Evolutionary conservation across 495 filamentous ascomycete genomes (phyloP), one percentile per base, ranked within the genome.

Genomic region (Penicillium riverlandense): DNA sequence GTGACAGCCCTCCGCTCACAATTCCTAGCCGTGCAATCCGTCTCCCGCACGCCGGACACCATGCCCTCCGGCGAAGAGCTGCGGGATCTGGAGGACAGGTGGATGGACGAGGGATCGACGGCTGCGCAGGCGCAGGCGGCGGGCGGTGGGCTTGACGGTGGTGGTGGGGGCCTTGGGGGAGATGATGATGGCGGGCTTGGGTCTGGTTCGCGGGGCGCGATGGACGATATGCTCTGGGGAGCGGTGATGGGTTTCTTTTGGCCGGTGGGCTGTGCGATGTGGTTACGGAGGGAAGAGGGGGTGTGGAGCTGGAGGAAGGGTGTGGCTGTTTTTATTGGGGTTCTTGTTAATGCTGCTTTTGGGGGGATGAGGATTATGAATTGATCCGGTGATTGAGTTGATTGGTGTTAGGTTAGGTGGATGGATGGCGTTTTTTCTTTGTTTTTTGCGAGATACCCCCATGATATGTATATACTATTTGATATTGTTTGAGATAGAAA

Each of bases 181-280:
- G 77, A 72, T 42, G 81, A 84, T 35, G 74, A 69, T 42, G 69
- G 62, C 6, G 74, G 66, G 29, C 61, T 72, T 36, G 65, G 74
- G 37, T 37, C 66, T 40, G 59, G 72, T 30, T 63, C 70, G 29
- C 54, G 64, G 6, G 71, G 68, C 1, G 75, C 69, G 5, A 74
- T 92, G 34, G 90, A 95, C 62, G 86, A 94, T 62, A 80, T 95
- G 76, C 74, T 96, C 52, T 85, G 79, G 69, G 92, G 90, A 1
- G 88, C 85, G 55, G 65, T 92, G 22, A 87, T 90, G 56, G 92
- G 92, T 14, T 96, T 96, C 67, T 83, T 98, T 59, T 98, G 90
- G 82, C 90, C 92, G 27, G 60, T 97, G 35, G 89, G 85, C 0
- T 88, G 86, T 54, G 71, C 89, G 27, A 81, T 82, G 37, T 95